phyloP scores from a whole-genome alignment of 2,329 filamentous ascomycete species.

The Madurella fahalii region DNA sequence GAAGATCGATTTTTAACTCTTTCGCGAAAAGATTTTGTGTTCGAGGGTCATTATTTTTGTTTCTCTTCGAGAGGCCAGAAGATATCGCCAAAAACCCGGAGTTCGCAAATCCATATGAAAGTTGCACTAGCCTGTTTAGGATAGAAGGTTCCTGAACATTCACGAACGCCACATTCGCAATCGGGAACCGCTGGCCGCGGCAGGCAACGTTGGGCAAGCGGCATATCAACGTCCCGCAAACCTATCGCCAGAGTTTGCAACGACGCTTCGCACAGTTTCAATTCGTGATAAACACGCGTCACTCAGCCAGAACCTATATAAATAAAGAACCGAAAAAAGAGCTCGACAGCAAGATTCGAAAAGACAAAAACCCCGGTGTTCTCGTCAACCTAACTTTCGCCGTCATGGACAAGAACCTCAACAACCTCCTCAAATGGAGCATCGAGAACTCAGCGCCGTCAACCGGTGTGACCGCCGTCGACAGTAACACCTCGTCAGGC shows the following conservation, averaged over 20 bases:
- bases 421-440: constrained; percentile 37
- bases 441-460: constrained; percentile 31
- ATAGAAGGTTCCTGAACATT: constrained; percentile 37
- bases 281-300: too few relatives aligned
- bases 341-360: not conserved
- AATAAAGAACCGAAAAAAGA: not conserved
- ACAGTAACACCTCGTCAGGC: constrained; percentile 29
- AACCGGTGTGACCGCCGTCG: constrained; percentile 36
- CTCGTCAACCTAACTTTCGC: constrained; percentile 2
- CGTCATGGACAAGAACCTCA: constrained; percentile 34
- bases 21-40: too few relatives aligned
- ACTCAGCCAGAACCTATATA: too few relatives aligned
- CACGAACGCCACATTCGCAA: constrained; percentile 25
- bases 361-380: too few relatives aligned
- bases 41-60: not conserved
- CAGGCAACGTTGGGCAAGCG: constrained; percentile 6
- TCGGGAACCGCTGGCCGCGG: constrained; percentile 9
- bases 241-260: not conserved
- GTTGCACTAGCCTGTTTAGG: constrained; percentile 27
- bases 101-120: too few relatives aligned
- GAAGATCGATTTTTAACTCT: too few relatives aligned
- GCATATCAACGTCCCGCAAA: not conserved
- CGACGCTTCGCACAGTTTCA: too few relatives aligned
- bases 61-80: not conserved
- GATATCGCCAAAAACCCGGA: too few relatives aligned